phyloP scores from a whole-genome alignment of 2,329 filamentous ascomycete genomes.

The Xylaria arbuscula region DNA sequence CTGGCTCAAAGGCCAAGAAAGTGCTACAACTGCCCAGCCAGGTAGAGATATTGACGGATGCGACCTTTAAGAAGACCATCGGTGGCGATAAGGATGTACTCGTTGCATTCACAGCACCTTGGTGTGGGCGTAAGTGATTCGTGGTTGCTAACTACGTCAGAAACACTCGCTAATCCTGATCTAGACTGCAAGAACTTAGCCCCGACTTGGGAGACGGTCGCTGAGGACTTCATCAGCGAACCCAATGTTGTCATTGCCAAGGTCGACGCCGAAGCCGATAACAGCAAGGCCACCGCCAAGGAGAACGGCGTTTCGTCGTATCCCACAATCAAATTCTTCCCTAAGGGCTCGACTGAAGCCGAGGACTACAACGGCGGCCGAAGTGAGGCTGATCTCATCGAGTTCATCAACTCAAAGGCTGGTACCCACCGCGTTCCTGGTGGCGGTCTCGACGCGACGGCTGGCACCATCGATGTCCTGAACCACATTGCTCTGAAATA shows the following conservation, averaged over 20 bases:
- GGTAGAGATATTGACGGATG: slow-evolving; percentile 83
- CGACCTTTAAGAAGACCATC: slow-evolving; percentile 79
- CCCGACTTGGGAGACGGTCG: slow-evolving; percentile 88
- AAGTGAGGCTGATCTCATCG: slow-evolving; percentile 77
- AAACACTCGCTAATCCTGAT: slow-evolving; percentile 37
- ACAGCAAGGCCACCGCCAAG: slow-evolving; percentile 79
- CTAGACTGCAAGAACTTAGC: slow-evolving; percentile 96
- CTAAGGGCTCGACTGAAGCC: slow-evolving; percentile 79
- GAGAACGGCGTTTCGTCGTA: slow-evolving; percentile 85
- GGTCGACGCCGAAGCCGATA: slow-evolving; percentile 90
- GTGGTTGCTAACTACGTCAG: not conserved
- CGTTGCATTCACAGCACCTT: slow-evolving; percentile 96
- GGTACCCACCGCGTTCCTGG: slow-evolving; percentile 87
- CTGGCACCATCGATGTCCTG: slow-evolving; percentile 84
- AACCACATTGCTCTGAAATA: slow-evolving; percentile 82
- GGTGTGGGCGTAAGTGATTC: slow-evolving; percentile 89
- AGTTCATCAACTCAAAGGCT: slow-evolving; percentile 87
- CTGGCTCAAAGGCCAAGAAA: slow-evolving; percentile 82
- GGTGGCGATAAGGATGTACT: slow-evolving; percentile 89
- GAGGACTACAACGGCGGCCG: slow-evolving; percentile 81
- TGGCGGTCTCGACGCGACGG: slow-evolving; percentile 80
- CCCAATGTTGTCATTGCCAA: slow-evolving; percentile 87
- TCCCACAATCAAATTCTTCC: slow-evolving; percentile 98
- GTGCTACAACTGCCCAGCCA: slow-evolving; percentile 78
- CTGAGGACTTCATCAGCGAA: slow-evolving; percentile 82